Base-by-base conservation (phyloP, 2,329 filamentous ascomycete species). In the Magnaporthiopsis rhizophila region DNA sequence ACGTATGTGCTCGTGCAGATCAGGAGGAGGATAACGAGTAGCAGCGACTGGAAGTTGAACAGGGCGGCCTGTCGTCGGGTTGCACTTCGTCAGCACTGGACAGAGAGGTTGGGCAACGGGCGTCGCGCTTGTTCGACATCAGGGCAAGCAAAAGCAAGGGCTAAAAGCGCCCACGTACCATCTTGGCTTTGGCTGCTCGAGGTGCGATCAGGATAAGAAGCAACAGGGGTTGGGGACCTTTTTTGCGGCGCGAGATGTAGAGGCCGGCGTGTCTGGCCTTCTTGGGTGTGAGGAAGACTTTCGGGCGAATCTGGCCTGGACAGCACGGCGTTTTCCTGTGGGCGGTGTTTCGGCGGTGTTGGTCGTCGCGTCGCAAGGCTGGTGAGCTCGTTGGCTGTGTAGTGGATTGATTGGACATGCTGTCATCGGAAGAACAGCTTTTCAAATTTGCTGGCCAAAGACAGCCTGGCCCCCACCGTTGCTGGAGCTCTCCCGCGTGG, bases 31-130 rank as follows among this genome's bases (percentile, higher is more conserved):
- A 99, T 87, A 69, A 97, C 94, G 71, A 98, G 86, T 71, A 99
- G 86, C 70, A 98, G 89, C 65, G 92, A 96, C 78, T 97, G 92
- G 82, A 99, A 98, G 80, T 98, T 98, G 88, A 99, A 97, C 73
- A 99, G 89, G 64, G 95, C 95, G 66, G 95, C 90, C 95, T 97
- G 72, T 12, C 36, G 21, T 28, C 38, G 38, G 15, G 30, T 28
- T 58, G 62, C 45, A 3, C 7, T 30, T 7, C 11, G 30, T 38
- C 26, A 61, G 59, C 59, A 60, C 30, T 24, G 26, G 26, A 8
- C 21, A 12, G 34, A 26, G 26, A 36, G 3, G 59, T 60, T 50
- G 28, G 34, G 30, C 45, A 13, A n/a, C 18, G 5, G 21, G 45
- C 21, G 7, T 24, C 5, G 45, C 21, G 45, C 45, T 24, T 53